A percentile compares a stretch with the other conserved stretches of the same genome.
phyloP scores from a whole-genome alignment of 371 early-diverging fungal species.

The Mucor sp. region DNA sequence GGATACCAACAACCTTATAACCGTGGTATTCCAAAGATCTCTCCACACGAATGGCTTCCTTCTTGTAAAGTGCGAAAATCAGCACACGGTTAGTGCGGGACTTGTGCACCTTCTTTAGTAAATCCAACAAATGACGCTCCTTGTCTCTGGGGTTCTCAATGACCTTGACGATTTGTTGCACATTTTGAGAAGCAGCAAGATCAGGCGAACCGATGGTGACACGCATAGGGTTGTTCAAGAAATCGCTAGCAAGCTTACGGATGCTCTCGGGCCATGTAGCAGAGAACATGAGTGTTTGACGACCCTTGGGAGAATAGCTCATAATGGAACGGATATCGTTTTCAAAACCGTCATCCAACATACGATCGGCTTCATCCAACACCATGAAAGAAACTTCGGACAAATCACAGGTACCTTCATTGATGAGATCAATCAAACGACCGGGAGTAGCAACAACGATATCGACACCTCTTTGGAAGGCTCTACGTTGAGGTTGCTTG shows the following conservation, averaged over 20 bases:
- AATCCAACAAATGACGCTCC: slow-evolving; percentile 77
- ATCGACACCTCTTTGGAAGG: slow-evolving; percentile 69
- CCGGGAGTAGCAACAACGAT: slow-evolving; percentile 96
- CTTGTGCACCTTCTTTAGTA: slow-evolving; percentile 83
- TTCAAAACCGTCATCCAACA: slow-evolving; percentile 94
- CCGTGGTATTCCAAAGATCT: slow-evolving; percentile 69
- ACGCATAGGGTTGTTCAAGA: slow-evolving; percentile 83
- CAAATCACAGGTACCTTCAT: slow-evolving; percentile 73
- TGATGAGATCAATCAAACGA: slow-evolving; percentile 89
- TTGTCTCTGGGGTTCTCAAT: slow-evolving; percentile 68
- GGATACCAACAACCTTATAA: slow-evolving; percentile 84
- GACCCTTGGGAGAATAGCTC: slow-evolving; percentile 50
- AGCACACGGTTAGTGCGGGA: slow-evolving; percentile 79
- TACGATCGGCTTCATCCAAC: slow-evolving; percentile 96
- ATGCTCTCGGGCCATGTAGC: slow-evolving; percentile 81
- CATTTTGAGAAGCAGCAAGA: slow-evolving; percentile 87
- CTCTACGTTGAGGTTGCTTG: slow-evolving; percentile 64
- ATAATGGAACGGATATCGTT: slow-evolving; percentile 86
- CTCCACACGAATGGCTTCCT: slow-evolving; percentile 88
- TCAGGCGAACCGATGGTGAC: slow-evolving; percentile 95
- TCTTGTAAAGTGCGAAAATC: slow-evolving; percentile 94
- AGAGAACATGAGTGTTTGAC: slow-evolving; percentile 91
- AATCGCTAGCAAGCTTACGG: slow-evolving; percentile 83
- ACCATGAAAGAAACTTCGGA: slow-evolving; percentile 81
- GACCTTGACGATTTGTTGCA: slow-evolving; percentile 95